Conservation (phyloP, 176 grass and related monocot species). For the Juncus inflexus region DNA sequence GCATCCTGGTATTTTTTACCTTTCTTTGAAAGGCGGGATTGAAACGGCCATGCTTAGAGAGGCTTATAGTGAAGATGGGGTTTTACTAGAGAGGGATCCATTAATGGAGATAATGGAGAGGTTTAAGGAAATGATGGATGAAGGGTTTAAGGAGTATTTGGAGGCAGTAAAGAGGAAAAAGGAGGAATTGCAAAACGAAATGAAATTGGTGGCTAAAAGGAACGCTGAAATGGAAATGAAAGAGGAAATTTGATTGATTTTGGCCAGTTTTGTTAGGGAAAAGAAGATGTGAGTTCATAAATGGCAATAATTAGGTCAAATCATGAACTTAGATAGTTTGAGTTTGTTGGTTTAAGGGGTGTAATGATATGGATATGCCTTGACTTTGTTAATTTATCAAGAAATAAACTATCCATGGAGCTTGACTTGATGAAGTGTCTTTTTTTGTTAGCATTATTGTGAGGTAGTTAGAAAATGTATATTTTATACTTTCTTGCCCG, state of each 20-base stretch:
- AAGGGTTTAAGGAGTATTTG: slow-evolving; percentile 60
- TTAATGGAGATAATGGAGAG: slow-evolving; percentile 68
- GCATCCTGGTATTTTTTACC: slow-evolving; percentile 81
- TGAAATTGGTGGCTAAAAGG: slow-evolving; percentile 6
- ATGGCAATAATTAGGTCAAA: too few relatives aligned
- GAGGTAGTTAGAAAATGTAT: too few relatives aligned
- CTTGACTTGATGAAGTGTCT: too few relatives aligned
- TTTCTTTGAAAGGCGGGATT: slow-evolving; percentile 81
- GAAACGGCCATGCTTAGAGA: slow-evolving; percentile 80
- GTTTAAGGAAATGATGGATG: slow-evolving; percentile 66
- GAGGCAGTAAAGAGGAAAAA: slow-evolving; percentile 48
- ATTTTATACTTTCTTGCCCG: too few relatives aligned
- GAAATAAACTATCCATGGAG: too few relatives aligned
- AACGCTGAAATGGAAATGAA: background rate
- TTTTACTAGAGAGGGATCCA: slow-evolving; percentile 66
- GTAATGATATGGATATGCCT: too few relatives aligned
- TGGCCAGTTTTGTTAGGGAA: too few relatives aligned
- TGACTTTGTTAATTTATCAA: too few relatives aligned
- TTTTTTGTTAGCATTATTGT: too few relatives aligned
- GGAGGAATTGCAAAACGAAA: slow-evolving; percentile 43
- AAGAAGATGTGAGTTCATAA: too few relatives aligned
- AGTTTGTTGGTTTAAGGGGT: too few relatives aligned
- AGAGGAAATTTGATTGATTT: slow-evolving; percentile 2
- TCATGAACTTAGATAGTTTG: too few relatives aligned
- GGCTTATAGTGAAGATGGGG: slow-evolving; percentile 55